Conservation (phyloP, 73 alveolate species). For the Stentor coeruleus region DNA sequence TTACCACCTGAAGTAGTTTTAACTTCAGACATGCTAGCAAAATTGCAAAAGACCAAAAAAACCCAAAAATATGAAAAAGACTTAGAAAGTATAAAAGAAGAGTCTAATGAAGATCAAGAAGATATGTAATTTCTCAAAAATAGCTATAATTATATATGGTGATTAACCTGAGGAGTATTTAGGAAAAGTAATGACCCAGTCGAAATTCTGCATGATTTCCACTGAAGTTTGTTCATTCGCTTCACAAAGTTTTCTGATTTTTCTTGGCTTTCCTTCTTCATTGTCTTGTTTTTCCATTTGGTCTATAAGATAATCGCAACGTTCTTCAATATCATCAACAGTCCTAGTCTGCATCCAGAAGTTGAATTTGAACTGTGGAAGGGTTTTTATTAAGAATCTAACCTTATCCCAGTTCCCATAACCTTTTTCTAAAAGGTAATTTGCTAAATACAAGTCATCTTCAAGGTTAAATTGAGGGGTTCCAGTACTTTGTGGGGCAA, state of each 20-base stretch:
- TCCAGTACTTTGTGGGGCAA: slow-evolving; percentile 60
- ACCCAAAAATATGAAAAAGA: no score
- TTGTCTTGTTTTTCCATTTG: slow-evolving; percentile 67
- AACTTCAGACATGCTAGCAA: no score
- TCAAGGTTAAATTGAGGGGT: slow-evolving; percentile 68
- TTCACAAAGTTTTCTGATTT: neutral
- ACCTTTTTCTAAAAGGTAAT: slow-evolving; percentile 75
- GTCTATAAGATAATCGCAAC: slow-evolving; percentile 72
- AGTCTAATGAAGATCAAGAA: no score
- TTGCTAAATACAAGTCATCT: slow-evolving; percentile 69
- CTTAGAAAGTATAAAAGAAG: no score
- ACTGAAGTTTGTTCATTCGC: neutral
- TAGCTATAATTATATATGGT: no score
- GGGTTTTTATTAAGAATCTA: slow-evolving; percentile 54
- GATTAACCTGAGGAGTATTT: neutral
- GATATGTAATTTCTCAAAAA: no score
- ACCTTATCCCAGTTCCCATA: slow-evolving; percentile 95
- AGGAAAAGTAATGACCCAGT: neutral
- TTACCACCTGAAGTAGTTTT: no score
- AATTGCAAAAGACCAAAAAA: no score
- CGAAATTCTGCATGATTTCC: neutral
- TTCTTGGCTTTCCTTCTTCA: neutral
- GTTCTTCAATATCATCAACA: slow-evolving; percentile 66
- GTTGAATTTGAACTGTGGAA: slow-evolving; percentile 72
- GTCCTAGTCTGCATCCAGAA: slow-evolving; percentile 72